phyloP scores from a whole-genome alignment of 306 rosid species.

The Dicorynia guianensis region DNA sequence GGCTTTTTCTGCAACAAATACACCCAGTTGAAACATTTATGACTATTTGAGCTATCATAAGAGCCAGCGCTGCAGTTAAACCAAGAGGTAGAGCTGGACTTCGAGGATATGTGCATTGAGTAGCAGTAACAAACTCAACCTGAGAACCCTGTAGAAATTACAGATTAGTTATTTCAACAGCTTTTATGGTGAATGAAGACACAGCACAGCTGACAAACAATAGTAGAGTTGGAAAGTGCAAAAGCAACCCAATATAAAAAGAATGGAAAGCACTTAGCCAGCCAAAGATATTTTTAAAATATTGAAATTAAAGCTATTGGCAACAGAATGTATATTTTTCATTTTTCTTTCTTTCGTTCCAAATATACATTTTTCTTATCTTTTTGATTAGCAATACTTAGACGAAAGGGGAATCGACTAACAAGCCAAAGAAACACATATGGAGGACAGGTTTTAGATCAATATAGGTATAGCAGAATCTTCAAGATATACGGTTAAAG shows the following conservation, averaged over 20 bases:
- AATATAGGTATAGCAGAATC: constrained; percentile 14
- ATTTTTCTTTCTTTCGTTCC: background rate
- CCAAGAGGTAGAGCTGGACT: constrained; percentile 92
- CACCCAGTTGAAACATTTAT: constrained; percentile 80
- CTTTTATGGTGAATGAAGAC: constrained; percentile 1
- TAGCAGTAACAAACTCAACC: constrained; percentile 43
- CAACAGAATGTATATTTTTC: background rate
- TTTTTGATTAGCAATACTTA: constrained; percentile 3
- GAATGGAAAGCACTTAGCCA: background rate
- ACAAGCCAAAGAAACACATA: background rate
- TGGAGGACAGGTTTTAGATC: constrained; percentile 25
- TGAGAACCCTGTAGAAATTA: constrained; percentile 64
- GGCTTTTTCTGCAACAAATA: constrained; percentile 70
- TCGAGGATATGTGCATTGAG: constrained; percentile 71
- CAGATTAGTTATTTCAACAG: constrained; percentile 21
- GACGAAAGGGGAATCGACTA: constrained; percentile 31
- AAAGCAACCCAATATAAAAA: background rate
- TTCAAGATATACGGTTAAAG: constrained; percentile 26
- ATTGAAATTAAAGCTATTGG: background rate
- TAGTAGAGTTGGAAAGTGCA: background rate
- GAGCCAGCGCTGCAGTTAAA: constrained; percentile 74
- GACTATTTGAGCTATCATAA: constrained; percentile 68
- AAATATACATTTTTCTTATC: background rate
- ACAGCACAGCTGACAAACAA: constrained; percentile 16
- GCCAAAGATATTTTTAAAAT: constrained; percentile 5